These are phyloP conservation scores for Filobasidium floriforme DNA, from an alignment of 768 basidiomycete genomes.

Conservation along the genomic window DNA sequence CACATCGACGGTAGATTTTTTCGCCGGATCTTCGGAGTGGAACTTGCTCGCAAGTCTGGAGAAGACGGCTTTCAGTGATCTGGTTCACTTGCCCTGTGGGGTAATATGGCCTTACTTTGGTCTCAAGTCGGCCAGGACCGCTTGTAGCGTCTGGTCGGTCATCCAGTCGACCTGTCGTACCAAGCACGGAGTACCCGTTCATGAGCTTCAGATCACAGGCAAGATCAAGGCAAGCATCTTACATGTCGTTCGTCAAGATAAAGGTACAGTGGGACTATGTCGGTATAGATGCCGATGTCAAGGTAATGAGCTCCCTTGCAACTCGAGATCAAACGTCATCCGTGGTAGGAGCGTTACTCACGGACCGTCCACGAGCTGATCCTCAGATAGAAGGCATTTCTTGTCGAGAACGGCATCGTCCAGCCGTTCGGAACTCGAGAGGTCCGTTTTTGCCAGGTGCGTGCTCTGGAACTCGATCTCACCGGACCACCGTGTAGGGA, in stretches of 20 bases:
- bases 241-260: constrained; percentile 84
- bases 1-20: constrained; percentile 70
- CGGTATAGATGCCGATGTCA: not conserved
- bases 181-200: too few relatives aligned
- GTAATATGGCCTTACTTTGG: constrained; percentile 53
- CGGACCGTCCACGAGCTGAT: constrained; percentile 27
- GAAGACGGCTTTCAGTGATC: constrained; percentile 46
- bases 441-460: too few relatives aligned
- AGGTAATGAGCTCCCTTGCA: not conserved
- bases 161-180: constrained; percentile 60
- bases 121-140: constrained; percentile 69
- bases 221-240: constrained; percentile 8
- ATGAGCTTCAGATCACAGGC: too few relatives aligned
- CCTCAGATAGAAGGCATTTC: constrained; percentile 76
- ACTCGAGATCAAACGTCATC: not conserved
- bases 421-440: not conserved
- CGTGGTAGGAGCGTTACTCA: not conserved
- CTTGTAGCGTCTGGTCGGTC: constrained; percentile 70
- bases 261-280: constrained; percentile 64
- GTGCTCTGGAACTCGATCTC: too few relatives aligned
- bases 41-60: constrained; percentile 39
- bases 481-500: too few relatives aligned
- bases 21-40: constrained; percentile 31
- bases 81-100: constrained; percentile 52
- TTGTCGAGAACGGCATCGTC: constrained; percentile 59